Conservation (phyloP, 2,329 filamentous ascomycete species). For the Colletotrichum graminicola region DNA sequence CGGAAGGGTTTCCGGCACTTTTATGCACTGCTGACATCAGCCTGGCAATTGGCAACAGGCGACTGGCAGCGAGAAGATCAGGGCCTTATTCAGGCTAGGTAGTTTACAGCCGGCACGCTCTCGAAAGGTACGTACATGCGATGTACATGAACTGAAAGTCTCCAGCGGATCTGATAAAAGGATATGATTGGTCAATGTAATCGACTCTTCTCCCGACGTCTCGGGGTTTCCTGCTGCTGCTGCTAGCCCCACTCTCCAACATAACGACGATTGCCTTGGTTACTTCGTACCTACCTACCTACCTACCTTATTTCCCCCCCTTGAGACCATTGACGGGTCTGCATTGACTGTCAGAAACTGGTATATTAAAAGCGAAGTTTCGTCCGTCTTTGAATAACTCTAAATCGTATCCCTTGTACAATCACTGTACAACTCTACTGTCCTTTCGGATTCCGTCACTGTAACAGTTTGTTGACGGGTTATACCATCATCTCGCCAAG, state of each 20-base stretch:
- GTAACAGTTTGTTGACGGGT: neutral
- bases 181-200: slow-evolving; percentile 4
- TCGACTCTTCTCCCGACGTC: slow-evolving; percentile 32
- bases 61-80: too few species aligned
- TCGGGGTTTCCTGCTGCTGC: slow-evolving; percentile 19
- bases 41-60: too few species aligned
- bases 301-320: neutral
- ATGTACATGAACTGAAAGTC: neutral
- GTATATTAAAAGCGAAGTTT: neutral
- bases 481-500: neutral
- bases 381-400: neutral
- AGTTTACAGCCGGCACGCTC: neutral
- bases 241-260: slow-evolving; percentile 12
- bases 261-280: slow-evolving; percentile 11
- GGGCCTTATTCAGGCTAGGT: neutral
- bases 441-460: neutral
- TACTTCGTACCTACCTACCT: neutral
- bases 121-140: neutral
- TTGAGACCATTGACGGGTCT: neutral
- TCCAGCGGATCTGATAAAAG: neutral
- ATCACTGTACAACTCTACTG: too few species aligned
- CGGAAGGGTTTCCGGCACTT: too few species aligned
- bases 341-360: neutral
- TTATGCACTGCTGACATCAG: too few species aligned
- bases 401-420: neutral